These are phyloP conservation scores for Collybia nuda DNA, from an alignment of 768 basidiomycete species.

Conservation along the genomic window DNA sequence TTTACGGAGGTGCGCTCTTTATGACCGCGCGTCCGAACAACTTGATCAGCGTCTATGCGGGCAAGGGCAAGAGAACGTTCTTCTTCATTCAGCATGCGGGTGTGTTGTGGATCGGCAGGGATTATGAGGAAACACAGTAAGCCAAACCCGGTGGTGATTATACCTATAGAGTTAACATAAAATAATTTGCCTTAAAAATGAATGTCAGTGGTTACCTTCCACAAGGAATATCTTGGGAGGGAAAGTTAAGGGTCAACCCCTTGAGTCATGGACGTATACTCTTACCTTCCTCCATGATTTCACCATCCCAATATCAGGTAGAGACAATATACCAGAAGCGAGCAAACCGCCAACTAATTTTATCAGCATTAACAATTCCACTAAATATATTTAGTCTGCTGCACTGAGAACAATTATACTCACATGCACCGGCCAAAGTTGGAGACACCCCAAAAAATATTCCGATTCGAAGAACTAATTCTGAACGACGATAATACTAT, in stretches of 20 bases:
- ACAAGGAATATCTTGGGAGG: slow-evolving; percentile 38
- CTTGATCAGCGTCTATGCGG: slow-evolving; percentile 34
- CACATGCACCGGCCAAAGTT: slow-evolving; percentile 33
- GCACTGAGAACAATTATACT: slow-evolving; percentile 3
- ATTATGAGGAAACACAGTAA: slow-evolving; percentile 32
- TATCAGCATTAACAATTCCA: neutral
- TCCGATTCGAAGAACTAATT: slow-evolving; percentile 32
- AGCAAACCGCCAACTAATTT: slow-evolving; percentile 33
- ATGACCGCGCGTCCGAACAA: slow-evolving; percentile 21
- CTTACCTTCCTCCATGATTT: slow-evolving; percentile 34
- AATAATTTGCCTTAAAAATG: neutral
- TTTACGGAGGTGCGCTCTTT: slow-evolving; percentile 28
- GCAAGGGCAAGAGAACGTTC: slow-evolving; percentile 33
- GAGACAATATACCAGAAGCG: slow-evolving; percentile 33
- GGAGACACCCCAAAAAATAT: slow-evolving; percentile 34
- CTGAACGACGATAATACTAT: slow-evolving; percentile 32
- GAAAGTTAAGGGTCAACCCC: neutral
- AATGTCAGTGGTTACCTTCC: slow-evolving; percentile 33
- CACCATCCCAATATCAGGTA: slow-evolving; percentile 30
- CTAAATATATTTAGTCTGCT: neutral
- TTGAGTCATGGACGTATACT: neutral
- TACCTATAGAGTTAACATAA: slow-evolving; percentile 16
- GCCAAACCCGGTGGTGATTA: slow-evolving; percentile 36
- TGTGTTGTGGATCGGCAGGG: slow-evolving; percentile 33
- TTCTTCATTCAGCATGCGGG: slow-evolving; percentile 28